Conservation (phyloP, 768 basidiomycete species). For the Hericium rajendrae region DNA sequence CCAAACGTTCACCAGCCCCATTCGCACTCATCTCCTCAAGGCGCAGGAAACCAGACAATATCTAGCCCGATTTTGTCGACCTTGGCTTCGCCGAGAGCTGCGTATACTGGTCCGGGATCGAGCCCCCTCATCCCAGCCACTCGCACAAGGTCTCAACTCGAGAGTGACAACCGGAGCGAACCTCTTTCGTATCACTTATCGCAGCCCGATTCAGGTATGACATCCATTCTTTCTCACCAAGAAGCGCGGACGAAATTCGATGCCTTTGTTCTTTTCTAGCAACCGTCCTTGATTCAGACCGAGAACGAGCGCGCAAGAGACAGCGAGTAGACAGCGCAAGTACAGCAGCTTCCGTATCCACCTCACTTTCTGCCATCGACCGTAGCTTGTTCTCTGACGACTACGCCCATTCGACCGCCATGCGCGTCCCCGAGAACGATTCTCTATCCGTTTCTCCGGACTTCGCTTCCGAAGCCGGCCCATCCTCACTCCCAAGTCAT, state of each 20-base stretch:
- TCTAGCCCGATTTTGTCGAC: background rate
- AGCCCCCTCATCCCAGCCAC: slow-evolving; percentile 13
- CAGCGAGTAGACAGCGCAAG: slow-evolving; percentile 45
- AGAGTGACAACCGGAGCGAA: slow-evolving; percentile 12
- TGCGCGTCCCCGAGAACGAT: slow-evolving; percentile 13
- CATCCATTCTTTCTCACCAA: background rate
- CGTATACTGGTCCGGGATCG: slow-evolving; percentile 3
- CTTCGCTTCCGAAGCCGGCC: slow-evolving; percentile 6
- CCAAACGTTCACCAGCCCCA: slow-evolving; percentile 8
- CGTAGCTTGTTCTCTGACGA: slow-evolving; percentile 13
- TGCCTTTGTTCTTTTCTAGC: background rate
- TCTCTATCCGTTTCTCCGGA: slow-evolving; percentile 7
- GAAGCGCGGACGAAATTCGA: background rate
- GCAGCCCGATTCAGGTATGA: slow-evolving; percentile 4
- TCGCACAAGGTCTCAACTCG: slow-evolving; percentile 14
- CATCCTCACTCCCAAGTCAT: slow-evolving; percentile 5
- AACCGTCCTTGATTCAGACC: slow-evolving; percentile 8
- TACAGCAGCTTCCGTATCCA: slow-evolving; percentile 26
- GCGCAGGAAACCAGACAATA: slow-evolving; percentile 2
- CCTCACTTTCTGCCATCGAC: slow-evolving; percentile 17
- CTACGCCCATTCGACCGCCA: slow-evolving; percentile 2
- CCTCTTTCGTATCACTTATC: slow-evolving; percentile 2
- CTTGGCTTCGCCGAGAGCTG: slow-evolving; percentile 1
- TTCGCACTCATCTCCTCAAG: background rate
- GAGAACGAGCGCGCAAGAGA: slow-evolving; percentile 48